A percentile compares a stretch with the other conserved stretches of the same genome.
phyloP scores from a whole-genome alignment of 257 asterid genomes.

The Craterostigma plantagineum region DNA sequence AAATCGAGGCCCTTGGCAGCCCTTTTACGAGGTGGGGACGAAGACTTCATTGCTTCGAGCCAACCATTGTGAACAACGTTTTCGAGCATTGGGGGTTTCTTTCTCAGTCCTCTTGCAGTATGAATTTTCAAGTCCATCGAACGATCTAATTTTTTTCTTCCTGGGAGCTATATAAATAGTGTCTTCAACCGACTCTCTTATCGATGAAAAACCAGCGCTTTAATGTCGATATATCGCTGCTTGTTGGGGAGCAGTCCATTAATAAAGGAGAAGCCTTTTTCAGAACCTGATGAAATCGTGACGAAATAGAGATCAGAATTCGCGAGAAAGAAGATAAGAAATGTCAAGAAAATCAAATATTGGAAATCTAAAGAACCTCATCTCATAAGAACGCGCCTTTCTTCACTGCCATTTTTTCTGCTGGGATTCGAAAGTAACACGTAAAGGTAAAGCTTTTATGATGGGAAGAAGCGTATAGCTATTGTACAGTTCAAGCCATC shows the following conservation, averaged over 20 bases:
- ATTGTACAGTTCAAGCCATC: too few species aligned
- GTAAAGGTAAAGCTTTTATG: too few species aligned
- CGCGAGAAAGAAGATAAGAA: too few species aligned
- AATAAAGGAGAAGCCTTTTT: constrained; percentile 13
- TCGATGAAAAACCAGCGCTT: constrained; percentile 75
- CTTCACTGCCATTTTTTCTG: too few species aligned
- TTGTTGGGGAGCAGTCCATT: constrained; percentile 52
- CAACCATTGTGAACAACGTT: constrained; percentile 74
- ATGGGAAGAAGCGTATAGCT: too few species aligned
- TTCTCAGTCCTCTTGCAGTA: constrained; percentile 25
- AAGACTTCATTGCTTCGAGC: constrained; percentile 83
- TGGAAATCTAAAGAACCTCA: too few species aligned
- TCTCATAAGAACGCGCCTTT: too few species aligned
- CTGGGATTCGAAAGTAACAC: too few species aligned
- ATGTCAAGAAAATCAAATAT: too few species aligned
- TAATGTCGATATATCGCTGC: constrained; percentile 44
- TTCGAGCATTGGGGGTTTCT: constrained; percentile 58
- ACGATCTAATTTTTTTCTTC: background rate
- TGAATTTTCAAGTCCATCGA: constrained; percentile 48
- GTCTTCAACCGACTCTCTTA: constrained; percentile 57
- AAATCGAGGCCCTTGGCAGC: constrained; percentile 27
- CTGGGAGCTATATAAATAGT: constrained; percentile 1
- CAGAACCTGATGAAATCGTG: constrained; percentile 20
- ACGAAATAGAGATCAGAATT: too few species aligned
- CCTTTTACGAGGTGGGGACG: constrained; percentile 83